Evolutionary conservation across 2,329 filamentous ascomycete species (phyloP), one percentile per base, ranked within the genome.

Genomic region (Phialophora expanda): DNA sequence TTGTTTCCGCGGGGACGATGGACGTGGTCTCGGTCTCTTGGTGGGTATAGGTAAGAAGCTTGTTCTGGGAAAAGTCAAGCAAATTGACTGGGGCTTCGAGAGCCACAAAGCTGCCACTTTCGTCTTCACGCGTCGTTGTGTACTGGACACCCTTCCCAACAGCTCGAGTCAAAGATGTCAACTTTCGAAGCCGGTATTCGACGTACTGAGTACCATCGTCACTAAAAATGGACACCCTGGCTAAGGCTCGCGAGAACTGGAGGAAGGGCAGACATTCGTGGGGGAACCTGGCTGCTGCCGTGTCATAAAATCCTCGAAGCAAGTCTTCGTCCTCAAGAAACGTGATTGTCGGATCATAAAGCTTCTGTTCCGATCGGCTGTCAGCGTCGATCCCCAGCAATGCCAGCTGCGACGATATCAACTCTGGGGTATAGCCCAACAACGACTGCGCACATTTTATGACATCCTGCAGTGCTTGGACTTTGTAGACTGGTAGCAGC

Each of bases 211-310:
- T 68, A 68, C 87, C 79, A 55, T 82, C 80, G 20, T 79, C 77
- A 56, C 78, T 78, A 24, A 81, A 75, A 32, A 79, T 74, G 41
- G 80, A 76, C 24, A 78, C 80, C 65, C 78, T 78, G 7, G 84
- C 85, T 17, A 96, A 79, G 46, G 85, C 86, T 62, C 87, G 88
- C 74, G 88, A 90, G 46, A 96, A 80, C 61, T 85, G 87, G 66
- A 96, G 79, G 72, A 97, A 92, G 0, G 93, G 92, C 2, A 88
- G 78, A 55, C 91, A 89, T 78, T 97, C 94, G 76, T 91, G 94
- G 0, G 94, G 94, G 74, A 93, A 97, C 62, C 94, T 88, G 66
- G 86, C 85, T 51, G 89, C 84, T 6, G 93, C 88, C 74, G 90
- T 86, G 57, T 86, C 81, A 34, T 96, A 86, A 68, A 90, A 77